Percentiles rank a stretch among this genome's conserved stretches.
Conservation (phyloP, 805 yeast genomes). For the Kazachstania bromeliacearum region DNA sequence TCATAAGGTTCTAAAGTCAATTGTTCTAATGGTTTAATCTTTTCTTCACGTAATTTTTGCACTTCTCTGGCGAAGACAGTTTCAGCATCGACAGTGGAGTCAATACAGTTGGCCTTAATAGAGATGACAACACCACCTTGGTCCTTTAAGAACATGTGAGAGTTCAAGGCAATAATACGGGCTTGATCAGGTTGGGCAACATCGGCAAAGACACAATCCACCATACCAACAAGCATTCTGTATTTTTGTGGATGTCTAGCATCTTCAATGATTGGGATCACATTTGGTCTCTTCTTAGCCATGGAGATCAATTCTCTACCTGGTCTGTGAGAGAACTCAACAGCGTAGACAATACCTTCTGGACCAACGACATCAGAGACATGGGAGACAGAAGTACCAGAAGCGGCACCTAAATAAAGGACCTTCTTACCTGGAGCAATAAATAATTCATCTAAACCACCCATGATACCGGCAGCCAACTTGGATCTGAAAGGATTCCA, state of each 20-base stretch:
- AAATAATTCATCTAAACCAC: conserved; percentile 97
- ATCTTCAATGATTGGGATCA: conserved; percentile 97
- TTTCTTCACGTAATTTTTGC: conserved; percentile 96
- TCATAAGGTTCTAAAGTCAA: conserved; percentile 98
- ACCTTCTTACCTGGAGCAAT: conserved; percentile 98
- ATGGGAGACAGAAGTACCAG: conserved; percentile 98
- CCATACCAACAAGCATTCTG: conserved; percentile 99
- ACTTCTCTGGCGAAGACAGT: conserved; percentile 99
- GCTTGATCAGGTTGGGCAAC: conserved; percentile 99
- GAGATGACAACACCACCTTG: conserved; percentile 98
- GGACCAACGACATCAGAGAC: conserved; percentile 98
- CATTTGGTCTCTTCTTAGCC: conserved; percentile 99
- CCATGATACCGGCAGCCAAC: conserved; percentile 99
- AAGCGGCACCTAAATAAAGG: conserved; percentile 96
- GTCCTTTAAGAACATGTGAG: conserved; percentile 96
- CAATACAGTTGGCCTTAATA: conserved; percentile 99
- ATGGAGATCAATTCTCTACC: conserved; percentile 98
- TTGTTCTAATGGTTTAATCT: conserved; percentile 97
- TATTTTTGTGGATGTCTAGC: conserved; percentile 99
- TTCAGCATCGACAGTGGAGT: conserved; percentile 98
- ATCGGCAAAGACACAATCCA: conserved; percentile 96
- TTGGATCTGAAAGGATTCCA: conserved; percentile 99
- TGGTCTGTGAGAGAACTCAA: conserved; percentile 98
- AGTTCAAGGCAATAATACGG: conserved; percentile 96
- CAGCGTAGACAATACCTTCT: conserved; percentile 97